These are phyloP conservation scores for Cicer yamashitae DNA, from an alignment of 306 rosid species.

Conservation along the genomic window DNA sequence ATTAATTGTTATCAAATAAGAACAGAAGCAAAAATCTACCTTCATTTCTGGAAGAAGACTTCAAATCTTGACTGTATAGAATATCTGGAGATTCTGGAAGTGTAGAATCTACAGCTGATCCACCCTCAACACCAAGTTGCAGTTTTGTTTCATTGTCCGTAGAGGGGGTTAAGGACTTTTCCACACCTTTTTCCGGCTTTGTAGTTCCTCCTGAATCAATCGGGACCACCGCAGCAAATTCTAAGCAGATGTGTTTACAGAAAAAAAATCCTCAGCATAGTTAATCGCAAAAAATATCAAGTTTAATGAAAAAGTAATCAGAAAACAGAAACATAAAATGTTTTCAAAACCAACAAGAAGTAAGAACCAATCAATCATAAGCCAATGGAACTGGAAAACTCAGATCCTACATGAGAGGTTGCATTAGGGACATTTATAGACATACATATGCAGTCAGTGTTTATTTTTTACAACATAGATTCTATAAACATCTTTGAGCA, in stretches of 20 bases:
- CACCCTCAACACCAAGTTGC: slow-evolving; percentile 33
- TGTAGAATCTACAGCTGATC: slow-evolving; percentile 41
- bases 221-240: slow-evolving; percentile 39
- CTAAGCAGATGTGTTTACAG: slow-evolving; percentile 38
- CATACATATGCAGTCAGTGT: slow-evolving; percentile 9
- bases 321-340: slow-evolving; percentile 34
- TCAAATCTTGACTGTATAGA: slow-evolving; percentile 31
- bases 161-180: slow-evolving; percentile 32
- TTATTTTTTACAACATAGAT: slow-evolving; percentile 6
- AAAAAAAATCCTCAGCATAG: slow-evolving; percentile 31
- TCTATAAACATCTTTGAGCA: slow-evolving; percentile 6
- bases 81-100: slow-evolving; percentile 44
- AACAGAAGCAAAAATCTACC: slow-evolving; percentile 40
- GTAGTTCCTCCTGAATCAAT: slow-evolving; percentile 40
- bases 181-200: slow-evolving; percentile 43
- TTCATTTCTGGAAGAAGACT: slow-evolving; percentile 42
- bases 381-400: slow-evolving; percentile 7
- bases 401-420: slow-evolving; percentile 25
- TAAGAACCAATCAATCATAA: not conserved
- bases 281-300: slow-evolving; percentile 17
- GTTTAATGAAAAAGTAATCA: slow-evolving; percentile 6
- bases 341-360: slow-evolving; percentile 16
- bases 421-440: slow-evolving; percentile 9
- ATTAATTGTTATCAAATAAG: slow-evolving; percentile 5
- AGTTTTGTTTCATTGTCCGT: slow-evolving; percentile 42